A percentile compares a stretch with the other conserved stretches of the same genome.
phyloP scores from a whole-genome alignment of 2,329 filamentous ascomycete species.

The Xylariaceae sp. region DNA sequence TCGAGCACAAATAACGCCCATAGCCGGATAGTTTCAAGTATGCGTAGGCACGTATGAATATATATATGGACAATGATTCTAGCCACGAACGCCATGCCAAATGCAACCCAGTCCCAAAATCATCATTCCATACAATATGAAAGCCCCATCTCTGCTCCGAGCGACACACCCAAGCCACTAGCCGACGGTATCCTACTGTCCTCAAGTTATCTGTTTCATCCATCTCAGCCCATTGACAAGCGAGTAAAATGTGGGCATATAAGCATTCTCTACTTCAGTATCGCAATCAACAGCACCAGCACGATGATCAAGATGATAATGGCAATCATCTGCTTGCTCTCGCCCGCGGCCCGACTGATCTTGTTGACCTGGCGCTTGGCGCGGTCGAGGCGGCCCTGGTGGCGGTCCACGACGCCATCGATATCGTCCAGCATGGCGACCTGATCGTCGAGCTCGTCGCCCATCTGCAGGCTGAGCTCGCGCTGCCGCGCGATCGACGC shows the following conservation, averaged over 20 bases:
- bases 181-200: too few species aligned
- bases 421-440: constrained; percentile 86
- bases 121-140: too few species aligned
- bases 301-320: constrained; percentile 81
- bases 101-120: too few species aligned
- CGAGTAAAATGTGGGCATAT: background rate
- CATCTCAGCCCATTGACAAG: background rate
- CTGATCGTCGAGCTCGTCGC: constrained; percentile 90
- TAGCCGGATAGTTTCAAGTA: too few species aligned
- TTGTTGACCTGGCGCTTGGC: constrained; percentile 68
- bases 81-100: too few species aligned
- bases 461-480: constrained; percentile 92
- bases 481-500: constrained; percentile 82
- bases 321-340: constrained; percentile 82
- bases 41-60: too few species aligned
- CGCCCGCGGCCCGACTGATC: constrained; percentile 69
- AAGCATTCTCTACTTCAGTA: constrained; percentile 60
- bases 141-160: too few species aligned
- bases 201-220: background rate
- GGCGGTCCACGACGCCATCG: constrained; percentile 76
- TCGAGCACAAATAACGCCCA: too few species aligned
- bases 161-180: too few species aligned
- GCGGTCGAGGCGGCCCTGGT: constrained; percentile 69
- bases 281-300: constrained; percentile 74
- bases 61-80: too few species aligned